phyloP scores from a whole-genome alignment of 2,329 filamentous ascomycete genomes.

The Ceratocystis diversiconidia region DNA sequence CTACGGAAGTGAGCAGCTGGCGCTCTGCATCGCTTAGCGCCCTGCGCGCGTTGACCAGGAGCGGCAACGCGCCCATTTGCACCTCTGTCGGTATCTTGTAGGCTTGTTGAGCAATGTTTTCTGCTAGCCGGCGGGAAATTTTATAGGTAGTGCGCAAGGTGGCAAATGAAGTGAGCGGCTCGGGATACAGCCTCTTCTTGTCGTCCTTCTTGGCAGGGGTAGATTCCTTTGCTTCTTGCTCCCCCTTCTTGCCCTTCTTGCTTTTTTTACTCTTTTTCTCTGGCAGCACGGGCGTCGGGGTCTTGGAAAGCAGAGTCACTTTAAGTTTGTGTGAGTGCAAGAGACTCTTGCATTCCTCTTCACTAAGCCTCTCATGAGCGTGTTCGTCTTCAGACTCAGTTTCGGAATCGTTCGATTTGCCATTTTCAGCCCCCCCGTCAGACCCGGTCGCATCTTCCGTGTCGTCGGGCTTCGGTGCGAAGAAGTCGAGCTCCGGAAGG shows the following conservation, averaged over 20 bases:
- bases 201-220: conserved; percentile 32
- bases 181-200: conserved; percentile 56
- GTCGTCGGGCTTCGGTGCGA: conserved; percentile 34
- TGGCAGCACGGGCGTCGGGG: conserved; percentile 26
- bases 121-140: conserved; percentile 57
- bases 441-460: conserved; percentile 13
- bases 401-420: conserved; percentile 20
- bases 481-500: conserved; percentile 43
- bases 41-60: conserved; percentile 49
- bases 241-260: conserved; percentile 32
- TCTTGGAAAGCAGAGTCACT: conserved; percentile 54
- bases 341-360: conserved; percentile 59
- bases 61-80: conserved; percentile 70
- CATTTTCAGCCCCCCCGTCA: conserved; percentile 21
- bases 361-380: conserved; percentile 31
- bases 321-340: conserved; percentile 74
- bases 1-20: conserved; percentile 16
- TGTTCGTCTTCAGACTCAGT: conserved; percentile 22
- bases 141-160: conserved; percentile 57
- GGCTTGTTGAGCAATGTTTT: conserved; percentile 71
- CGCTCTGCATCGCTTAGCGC: conserved; percentile 28
- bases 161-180: conserved; percentile 63
- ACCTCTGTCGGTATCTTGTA: conserved; percentile 87
- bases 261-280: conserved; percentile 29
- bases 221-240: conserved; percentile 23